These are phyloP conservation scores for Apiosordaria backusii DNA, from an alignment of 495 filamentous ascomycete species.

Conservation along the genomic window DNA sequence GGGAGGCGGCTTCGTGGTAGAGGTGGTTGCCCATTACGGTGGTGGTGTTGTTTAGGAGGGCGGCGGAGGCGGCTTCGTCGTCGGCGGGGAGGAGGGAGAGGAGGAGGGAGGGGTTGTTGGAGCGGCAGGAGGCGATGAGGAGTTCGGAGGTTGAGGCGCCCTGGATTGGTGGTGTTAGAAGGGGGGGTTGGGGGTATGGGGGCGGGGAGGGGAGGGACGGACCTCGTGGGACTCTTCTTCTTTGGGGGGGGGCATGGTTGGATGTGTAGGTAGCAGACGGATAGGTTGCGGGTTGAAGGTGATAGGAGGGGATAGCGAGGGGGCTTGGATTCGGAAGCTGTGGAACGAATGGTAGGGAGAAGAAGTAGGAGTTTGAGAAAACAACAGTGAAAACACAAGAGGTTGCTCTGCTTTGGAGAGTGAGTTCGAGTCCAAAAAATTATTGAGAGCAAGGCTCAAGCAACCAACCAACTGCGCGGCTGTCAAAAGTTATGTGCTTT, in stretches of 20 bases:
- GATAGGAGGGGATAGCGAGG: no score
- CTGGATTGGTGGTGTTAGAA: conserved; percentile 43
- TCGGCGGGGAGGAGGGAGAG: conserved; percentile 47
- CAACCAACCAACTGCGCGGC: not conserved
- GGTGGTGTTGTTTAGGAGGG: conserved; percentile 76
- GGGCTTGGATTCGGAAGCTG: not conserved
- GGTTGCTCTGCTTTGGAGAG: not conserved
- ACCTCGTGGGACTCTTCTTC: conserved; percentile 6
- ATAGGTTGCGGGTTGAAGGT: not conserved
- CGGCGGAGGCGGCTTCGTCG: conserved; percentile 51
- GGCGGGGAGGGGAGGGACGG: not conserved
- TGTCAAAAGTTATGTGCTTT: not conserved
- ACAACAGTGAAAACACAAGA: not conserved
- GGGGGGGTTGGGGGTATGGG: not conserved
- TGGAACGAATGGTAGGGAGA: not conserved
- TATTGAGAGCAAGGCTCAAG: not conserved
- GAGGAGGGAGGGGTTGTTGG: conserved; percentile 86
- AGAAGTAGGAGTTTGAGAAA: not conserved
- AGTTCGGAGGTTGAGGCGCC: conserved; percentile 82
- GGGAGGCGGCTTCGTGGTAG: conserved; percentile 81
- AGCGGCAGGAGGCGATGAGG: conserved; percentile 87
- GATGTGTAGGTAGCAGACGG: not conserved
- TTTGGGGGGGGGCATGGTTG: not conserved
- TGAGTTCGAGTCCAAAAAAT: not conserved
- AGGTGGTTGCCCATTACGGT: conserved; percentile 83